These are phyloP conservation scores for Helianthus tuberosus DNA, from an alignment of 129 eudicot species.

Conservation along the genomic window DNA sequence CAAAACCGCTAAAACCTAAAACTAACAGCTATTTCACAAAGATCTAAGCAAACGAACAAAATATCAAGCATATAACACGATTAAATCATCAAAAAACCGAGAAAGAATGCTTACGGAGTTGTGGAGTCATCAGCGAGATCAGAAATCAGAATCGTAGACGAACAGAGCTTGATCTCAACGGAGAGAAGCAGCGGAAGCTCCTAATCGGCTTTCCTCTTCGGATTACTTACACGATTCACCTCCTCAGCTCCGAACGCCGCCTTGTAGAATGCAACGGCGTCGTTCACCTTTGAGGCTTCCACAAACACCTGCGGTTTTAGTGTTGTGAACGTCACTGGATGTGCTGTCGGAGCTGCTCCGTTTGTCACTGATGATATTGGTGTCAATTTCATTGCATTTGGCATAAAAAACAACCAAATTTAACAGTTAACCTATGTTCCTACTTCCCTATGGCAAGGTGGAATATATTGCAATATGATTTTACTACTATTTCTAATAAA, in stretches of 20 bases:
- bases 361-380: too few species aligned
- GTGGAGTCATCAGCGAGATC: conserved; percentile 54
- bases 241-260: conserved; percentile 90
- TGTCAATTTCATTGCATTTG: too few species aligned
- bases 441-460: too few species aligned
- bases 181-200: conserved; percentile 72
- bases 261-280: conserved; percentile 86
- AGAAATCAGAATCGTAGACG: conserved; percentile 52
- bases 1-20: neutral
- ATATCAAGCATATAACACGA: neutral
- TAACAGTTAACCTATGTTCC: too few species aligned
- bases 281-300: conserved; percentile 61
- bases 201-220: conserved; percentile 90
- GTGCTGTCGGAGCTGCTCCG: conserved; percentile 37
- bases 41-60: conserved; percentile 13
- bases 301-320: conserved; percentile 65
- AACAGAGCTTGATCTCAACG: conserved; percentile 74
- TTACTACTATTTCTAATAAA: too few species aligned
- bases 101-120: conserved; percentile 44
- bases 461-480: too few species aligned
- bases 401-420: too few species aligned
- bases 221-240: conserved; percentile 53
- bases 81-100: neutral
- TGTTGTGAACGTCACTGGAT: conserved; percentile 54
- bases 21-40: neutral